Percentiles rank a stretch among this genome's conserved stretches.
Evolutionary conservation across 1,284 basidiomycete genomes (phyloP).

Genomic region (Hortiboletus rubellus): DNA sequence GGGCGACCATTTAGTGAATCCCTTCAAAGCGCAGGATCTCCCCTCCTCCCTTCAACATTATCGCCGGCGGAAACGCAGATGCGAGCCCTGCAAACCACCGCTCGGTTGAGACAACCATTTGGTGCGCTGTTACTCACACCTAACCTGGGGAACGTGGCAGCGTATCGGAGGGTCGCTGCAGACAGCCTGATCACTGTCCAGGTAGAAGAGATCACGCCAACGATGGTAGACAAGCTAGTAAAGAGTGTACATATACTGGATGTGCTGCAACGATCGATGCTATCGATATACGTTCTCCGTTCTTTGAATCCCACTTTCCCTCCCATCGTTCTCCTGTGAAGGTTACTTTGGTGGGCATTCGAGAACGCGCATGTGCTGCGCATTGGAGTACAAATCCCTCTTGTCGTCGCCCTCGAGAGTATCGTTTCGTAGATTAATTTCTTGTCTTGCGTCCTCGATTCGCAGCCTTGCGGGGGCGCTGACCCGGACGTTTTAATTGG

Average conservation of each 20-base stretch:
- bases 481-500: too few species aligned
- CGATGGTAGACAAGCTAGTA: background rate
- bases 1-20: background rate
- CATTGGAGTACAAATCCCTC: too few species aligned
- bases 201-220: background rate
- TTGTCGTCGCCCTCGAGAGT: too few species aligned
- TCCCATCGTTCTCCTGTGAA: too few species aligned
- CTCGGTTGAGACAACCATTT: slow-evolving; percentile 2
- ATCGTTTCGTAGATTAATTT: too few species aligned
- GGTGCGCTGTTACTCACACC: slow-evolving; percentile 3
- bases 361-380: too few species aligned
- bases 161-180: slow-evolving; percentile 3
- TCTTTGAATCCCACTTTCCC: too few species aligned
- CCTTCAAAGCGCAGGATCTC: background rate
- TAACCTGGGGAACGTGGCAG: background rate
- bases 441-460: too few species aligned
- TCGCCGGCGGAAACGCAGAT: background rate
- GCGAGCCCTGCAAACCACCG: background rate
- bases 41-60: background rate
- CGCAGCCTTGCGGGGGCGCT: too few species aligned
- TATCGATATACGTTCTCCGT: too few species aligned
- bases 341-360: too few species aligned
- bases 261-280: background rate
- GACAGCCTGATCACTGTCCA: slow-evolving; percentile 5
- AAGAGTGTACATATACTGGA: background rate